Base-by-base conservation (phyloP, 2,329 filamentous ascomycete genomes). In the Myriosclerotinia curreyana region DNA sequence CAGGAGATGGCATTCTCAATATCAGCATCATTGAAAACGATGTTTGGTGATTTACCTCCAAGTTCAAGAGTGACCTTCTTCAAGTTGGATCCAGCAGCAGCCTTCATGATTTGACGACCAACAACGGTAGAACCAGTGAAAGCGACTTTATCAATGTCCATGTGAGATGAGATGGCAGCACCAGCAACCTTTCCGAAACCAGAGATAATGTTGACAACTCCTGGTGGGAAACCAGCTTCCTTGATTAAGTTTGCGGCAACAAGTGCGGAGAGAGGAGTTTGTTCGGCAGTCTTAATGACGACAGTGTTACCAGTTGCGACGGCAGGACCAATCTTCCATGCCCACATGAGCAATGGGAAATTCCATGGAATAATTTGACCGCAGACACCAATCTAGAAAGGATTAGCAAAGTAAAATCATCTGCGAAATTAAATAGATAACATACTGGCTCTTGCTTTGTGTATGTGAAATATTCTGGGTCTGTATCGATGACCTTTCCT, bases 311-410 rank as follows among this genome's bases (percentile, higher is more conserved):
- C 84, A 67, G 79, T 78, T 62, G 84, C 84, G 69, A 87, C 75
- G 65, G 83, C 83, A 63, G 83, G 83, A 66, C 81, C 83, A 72
- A 86, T 83, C 81, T 90, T 90, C 87, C 87, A 90, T 66, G 65
- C 58, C 79, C 75, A 84, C 85, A 88, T 88, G 69, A 85, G 81
- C 31, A 89, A 76, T 28, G 86, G 86, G 78, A 87, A 89, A 77
- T 89, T 89, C 86, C 86, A 89, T 66, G 87, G 87, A 70, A 90
- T 89, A 71, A 90, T 90, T 76, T 89, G 87, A 75, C 84, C 87
- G 73, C 86, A 87, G 62, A 89, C 86, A 75, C 86, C 86, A 71
- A 85, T 80, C 74, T 75, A n/a, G 25, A 34, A 56, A 20, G 9
- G 34, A 15, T 50, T 38, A 61, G 38, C 15, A n/a, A 34, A 2